Base-by-base conservation (phyloP, 192 early-diverging fungal species). In the Phycomyces nitens region DNA sequence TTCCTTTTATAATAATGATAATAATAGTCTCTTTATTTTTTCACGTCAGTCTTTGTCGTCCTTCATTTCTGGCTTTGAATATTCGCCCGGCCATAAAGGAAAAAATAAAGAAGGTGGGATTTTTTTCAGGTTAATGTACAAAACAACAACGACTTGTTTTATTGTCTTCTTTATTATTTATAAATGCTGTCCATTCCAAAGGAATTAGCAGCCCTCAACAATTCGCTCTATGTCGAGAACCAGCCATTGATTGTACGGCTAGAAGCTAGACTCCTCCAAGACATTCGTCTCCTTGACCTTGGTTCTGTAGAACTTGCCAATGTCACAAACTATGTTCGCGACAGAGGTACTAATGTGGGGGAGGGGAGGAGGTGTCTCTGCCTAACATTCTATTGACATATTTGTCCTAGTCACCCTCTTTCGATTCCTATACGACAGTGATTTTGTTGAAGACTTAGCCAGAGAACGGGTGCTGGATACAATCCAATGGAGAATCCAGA, bases 381-480 rank as follows among this genome's bases (percentile, higher is more conserved):
- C n/a, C n/a, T n/a, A n/a, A n/a, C n/a, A n/a, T n/a, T n/a, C n/a
- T n/a, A n/a, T n/a, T n/a, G n/a, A n/a, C n/a, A n/a, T n/a, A n/a
- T n/a, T n/a, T n/a, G n/a, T n/a, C 40, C 4, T 62, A 78, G 77
- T 73, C 11, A 79, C 77, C n/a, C 49, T 79, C n/a, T 79, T 79
- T 62, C 63, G 77, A 12, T 79, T 73, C 49, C 58, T 79, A 11
- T 62, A 67, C 18, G 58, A 64, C 26, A 41, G 63, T 34, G 49
- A 56, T 0, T 79, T 62, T 47, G 29, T 53, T 14, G 43, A 70
- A 23, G 68, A 72, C 24, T 21, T 11, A 18, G 57, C 74, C 7
- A 61, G 58, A 2, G 51, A 38, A 18, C 15, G 62, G 11, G 22
- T 76, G 0, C 20, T 74, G 18, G 64, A 61, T n/a, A 70, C 72